Conservation (phyloP, 805 yeast genomes). For the Yamadazyma olivae region DNA sequence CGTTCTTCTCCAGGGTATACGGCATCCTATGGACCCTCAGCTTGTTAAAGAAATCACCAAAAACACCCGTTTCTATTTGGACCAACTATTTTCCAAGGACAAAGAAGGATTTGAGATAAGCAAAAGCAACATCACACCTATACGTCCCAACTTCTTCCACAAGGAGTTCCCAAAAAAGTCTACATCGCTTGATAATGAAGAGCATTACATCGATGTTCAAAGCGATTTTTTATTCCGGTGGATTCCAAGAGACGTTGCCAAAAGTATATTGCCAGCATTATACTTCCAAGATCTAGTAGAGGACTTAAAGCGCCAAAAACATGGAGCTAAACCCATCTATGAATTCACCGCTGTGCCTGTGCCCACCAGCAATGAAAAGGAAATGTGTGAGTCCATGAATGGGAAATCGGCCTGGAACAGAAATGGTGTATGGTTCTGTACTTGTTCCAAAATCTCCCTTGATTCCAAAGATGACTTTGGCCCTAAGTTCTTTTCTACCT, state of each 20-base stretch:
- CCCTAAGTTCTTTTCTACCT: slow-evolving; percentile 12
- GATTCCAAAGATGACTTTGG: slow-evolving; percentile 13
- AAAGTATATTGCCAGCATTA: slow-evolving; percentile 16
- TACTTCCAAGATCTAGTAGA: slow-evolving; percentile 17
- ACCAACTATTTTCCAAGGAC: slow-evolving; percentile 4
- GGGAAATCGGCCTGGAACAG: slow-evolving; percentile 18
- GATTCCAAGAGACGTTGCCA: slow-evolving; percentile 16
- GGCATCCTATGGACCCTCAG: slow-evolving; percentile 1
- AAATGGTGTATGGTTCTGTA: slow-evolving; percentile 18
- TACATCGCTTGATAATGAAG: slow-evolving; percentile 17
- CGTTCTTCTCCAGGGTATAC: slow-evolving; percentile 8
- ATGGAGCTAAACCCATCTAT: slow-evolving; percentile 1
- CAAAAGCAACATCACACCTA: slow-evolving; percentile 12
- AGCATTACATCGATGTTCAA: slow-evolving; percentile 13
- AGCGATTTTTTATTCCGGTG: slow-evolving; percentile 16
- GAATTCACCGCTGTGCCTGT: slow-evolving; percentile 16
- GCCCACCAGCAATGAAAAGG: slow-evolving; percentile 16
- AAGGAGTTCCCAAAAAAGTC: slow-evolving; percentile 17
- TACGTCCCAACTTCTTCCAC: slow-evolving; percentile 14
- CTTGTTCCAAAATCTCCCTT: slow-evolving; percentile 9
- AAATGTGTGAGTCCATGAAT: slow-evolving; percentile 9
- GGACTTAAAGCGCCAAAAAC: slow-evolving; percentile 9
- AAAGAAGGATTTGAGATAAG: slow-evolving; percentile 1
- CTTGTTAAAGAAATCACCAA: not conserved
- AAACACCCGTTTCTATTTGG: slow-evolving; percentile 1